A percentile compares a stretch with the other conserved stretches of the same genome.
Conservation (phyloP, 768 basidiomycete genomes). For the Chalciporus chontae region DNA sequence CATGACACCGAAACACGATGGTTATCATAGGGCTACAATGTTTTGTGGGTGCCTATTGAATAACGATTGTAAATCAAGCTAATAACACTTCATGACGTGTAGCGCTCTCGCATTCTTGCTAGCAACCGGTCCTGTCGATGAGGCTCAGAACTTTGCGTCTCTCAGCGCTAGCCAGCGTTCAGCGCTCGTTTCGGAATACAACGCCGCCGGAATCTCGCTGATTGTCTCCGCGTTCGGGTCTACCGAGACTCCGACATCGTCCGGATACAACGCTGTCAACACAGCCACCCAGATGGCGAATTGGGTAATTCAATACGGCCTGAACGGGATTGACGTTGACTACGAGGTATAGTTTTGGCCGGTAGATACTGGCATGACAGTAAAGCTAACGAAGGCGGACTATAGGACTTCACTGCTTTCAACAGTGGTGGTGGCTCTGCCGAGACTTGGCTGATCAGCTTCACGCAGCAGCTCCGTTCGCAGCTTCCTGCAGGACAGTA, state of each 20-base stretch:
- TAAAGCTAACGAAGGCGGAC: background rate
- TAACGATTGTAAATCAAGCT: background rate
- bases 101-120: conserved; percentile 43
- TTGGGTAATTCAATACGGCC: conserved; percentile 41
- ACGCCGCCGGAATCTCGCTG: conserved; percentile 49
- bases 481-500: conserved; percentile 27
- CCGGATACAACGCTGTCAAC: conserved; percentile 34
- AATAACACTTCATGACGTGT: too few relatives aligned
- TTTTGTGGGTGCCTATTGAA: conserved; percentile 23
- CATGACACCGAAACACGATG: too few relatives aligned
- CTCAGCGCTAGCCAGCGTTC: conserved; percentile 36
- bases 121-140: conserved; percentile 38
- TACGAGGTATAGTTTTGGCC: conserved; percentile 34
- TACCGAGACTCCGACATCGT: conserved; percentile 34
- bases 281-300: conserved; percentile 40
- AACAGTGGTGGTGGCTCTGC: conserved; percentile 32
- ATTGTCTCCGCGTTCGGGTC: conserved; percentile 53
- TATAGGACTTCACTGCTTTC: conserved; percentile 28
- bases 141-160: conserved; percentile 36
- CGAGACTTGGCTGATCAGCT: conserved; percentile 29
- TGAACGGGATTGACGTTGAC: conserved; percentile 52
- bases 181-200: conserved; percentile 42
- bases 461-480: conserved; percentile 27
- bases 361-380: background rate
- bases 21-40: conserved; percentile 30